Base-by-base conservation (phyloP, 176 grass and related monocot species). In the Carex pumila region DNA sequence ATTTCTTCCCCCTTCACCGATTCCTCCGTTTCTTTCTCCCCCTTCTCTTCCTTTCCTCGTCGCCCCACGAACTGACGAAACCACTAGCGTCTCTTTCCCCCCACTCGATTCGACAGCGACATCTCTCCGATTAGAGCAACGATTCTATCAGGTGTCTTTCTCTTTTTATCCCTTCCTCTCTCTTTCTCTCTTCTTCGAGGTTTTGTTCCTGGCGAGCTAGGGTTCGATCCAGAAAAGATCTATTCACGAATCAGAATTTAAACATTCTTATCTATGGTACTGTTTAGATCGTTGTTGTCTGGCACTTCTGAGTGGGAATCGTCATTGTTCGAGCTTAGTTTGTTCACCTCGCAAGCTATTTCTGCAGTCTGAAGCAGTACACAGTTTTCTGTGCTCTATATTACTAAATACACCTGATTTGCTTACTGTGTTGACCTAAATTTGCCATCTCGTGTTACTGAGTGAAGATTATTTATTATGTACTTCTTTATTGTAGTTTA, bases 171-270 rank as follows among this genome's bases (percentile, higher is more conserved):
- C 14, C 65, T 17, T 13, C 21, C n/a, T 45, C 43, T 80, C 78
- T 62, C 57, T 81, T 37, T 43, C 74, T 79, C 54, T 62, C 54
- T 41, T 22, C 78, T 62, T 56, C 15, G 3, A 34, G 31, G 53
- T 61, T 60, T 63, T 57, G 29, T 41, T 61, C 25, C 29, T 0
- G 39, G 31, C 59, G 76, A 81, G 57, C 78, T 81, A 81, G 78
- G 78, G 54, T 81, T 81, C 78, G 78, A 81, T 81, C 78, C 30
- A 14, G 30, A 81, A 80, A 81, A 39, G 55, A 81, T 81, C 78
- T 80, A 60, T 37, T 31, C 53, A 18, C 3, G 41, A 18, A 80
- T 80, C 31, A 62, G 59, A 81, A 81, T 81, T 56, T 50, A 61
- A 63, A 5, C 21, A 4, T 58, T 15, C 14, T 19, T 62, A n/a